phyloP scores from a whole-genome alignment of 345 rosid species.

The Aurinia saxatilis region DNA sequence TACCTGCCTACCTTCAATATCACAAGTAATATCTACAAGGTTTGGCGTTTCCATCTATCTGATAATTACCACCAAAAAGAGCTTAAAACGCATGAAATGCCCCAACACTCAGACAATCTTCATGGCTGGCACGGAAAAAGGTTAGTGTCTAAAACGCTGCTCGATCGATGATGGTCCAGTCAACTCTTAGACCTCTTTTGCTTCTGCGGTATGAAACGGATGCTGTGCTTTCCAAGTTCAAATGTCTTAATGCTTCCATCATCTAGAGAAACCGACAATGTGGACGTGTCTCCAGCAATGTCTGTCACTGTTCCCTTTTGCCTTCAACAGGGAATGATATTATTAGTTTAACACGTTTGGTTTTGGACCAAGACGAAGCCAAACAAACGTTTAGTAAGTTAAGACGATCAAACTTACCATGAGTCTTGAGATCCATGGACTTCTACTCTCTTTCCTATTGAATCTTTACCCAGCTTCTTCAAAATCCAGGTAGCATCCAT shows the following conservation, averaged over 20 bases:
- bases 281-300: slow-evolving; percentile 48
- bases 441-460: slow-evolving; percentile 90
- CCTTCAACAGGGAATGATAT: slow-evolving; percentile 37
- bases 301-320: slow-evolving; percentile 73
- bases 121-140: slow-evolving; percentile 4
- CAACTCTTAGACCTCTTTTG: slow-evolving; percentile 70
- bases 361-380: not conserved
- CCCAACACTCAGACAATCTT: not conserved
- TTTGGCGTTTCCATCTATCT: not conserved
- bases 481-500: slow-evolving; percentile 97
- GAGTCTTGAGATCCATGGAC: slow-evolving; percentile 80
- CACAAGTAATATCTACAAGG: slow-evolving; percentile 22
- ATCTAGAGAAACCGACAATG: slow-evolving; percentile 59
- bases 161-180: slow-evolving; percentile 11
- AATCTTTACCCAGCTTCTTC: slow-evolving; percentile 90
- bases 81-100: not conserved
- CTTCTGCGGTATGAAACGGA: slow-evolving; percentile 82
- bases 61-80: slow-evolving; percentile 11
- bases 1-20: slow-evolving; percentile 16
- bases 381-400: not conserved
- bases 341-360: not conserved
- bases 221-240: slow-evolving; percentile 82
- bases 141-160: slow-evolving; percentile 18
- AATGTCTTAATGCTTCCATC: slow-evolving; percentile 66
- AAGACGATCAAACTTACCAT: slow-evolving; percentile 49